Conservation (phyloP, 371 early-diverging fungal genomes). For the Mortierella sp. region DNA sequence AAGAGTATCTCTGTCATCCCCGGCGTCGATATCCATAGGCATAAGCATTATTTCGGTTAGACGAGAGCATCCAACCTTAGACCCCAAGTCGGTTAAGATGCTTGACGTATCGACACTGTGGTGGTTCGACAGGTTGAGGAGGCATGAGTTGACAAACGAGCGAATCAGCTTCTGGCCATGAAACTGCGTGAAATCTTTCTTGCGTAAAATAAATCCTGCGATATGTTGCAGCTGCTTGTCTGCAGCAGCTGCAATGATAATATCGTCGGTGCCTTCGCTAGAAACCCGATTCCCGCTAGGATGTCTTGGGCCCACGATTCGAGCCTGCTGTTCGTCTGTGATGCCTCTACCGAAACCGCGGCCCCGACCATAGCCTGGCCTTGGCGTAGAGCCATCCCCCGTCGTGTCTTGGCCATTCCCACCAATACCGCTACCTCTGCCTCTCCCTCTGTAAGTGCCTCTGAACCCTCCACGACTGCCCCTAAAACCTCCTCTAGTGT, state of each 20-base stretch:
- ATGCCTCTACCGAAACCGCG: conserved; percentile 8
- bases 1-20: background rate
- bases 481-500: background rate
- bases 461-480: background rate
- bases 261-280: conserved; percentile 49
- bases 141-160: conserved; percentile 44
- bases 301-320: conserved; percentile 10
- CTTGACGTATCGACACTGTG: conserved; percentile 48
- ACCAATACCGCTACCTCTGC: conserved; percentile 3
- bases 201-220: conserved; percentile 23
- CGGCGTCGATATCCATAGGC: conserved; percentile 33
- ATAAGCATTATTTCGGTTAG: conserved; percentile 32
- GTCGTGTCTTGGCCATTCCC: background rate
- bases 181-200: conserved; percentile 13
- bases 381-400: background rate
- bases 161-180: conserved; percentile 16
- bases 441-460: background rate
- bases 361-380: background rate
- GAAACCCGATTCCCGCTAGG: conserved; percentile 27
- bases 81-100: conserved; percentile 24
- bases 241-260: conserved; percentile 28
- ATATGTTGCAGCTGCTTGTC: conserved; percentile 15
- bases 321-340: conserved; percentile 12
- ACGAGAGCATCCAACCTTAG: conserved; percentile 6
- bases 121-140: conserved; percentile 55